phyloP scores from a whole-genome alignment of 805 yeast genomes.

The Kazachstania taianensis region DNA sequence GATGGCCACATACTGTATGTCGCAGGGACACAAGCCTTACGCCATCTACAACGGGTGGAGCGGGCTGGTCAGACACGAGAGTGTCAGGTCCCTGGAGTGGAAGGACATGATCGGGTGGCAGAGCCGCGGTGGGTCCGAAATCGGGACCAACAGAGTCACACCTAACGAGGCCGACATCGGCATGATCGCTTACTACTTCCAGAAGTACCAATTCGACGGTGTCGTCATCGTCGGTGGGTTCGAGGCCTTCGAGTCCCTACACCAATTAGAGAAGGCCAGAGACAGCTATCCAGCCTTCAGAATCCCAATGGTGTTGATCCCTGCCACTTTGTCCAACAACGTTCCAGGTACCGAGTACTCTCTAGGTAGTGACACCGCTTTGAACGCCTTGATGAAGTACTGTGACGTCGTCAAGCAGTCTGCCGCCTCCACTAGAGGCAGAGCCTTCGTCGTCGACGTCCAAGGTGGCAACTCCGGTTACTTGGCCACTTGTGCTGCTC shows the following conservation, averaged over 20 bases:
- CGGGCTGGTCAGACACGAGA: slow-evolving; percentile 56
- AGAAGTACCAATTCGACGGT: slow-evolving; percentile 60
- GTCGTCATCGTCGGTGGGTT: slow-evolving; percentile 71
- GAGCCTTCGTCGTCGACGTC: slow-evolving; percentile 72
- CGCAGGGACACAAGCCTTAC: slow-evolving; percentile 61
- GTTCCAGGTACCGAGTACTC: slow-evolving; percentile 80
- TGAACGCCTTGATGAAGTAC: slow-evolving; percentile 58
- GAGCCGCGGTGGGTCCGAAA: slow-evolving; percentile 66
- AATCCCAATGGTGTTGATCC: slow-evolving; percentile 69
- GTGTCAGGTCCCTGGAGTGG: slow-evolving; percentile 54
- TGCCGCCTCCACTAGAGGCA: slow-evolving; percentile 67
- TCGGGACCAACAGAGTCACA: slow-evolving; percentile 68
- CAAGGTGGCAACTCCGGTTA: slow-evolving; percentile 84
- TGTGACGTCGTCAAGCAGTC: slow-evolving; percentile 74
- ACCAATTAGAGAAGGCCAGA: slow-evolving; percentile 54
- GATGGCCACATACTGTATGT: slow-evolving; percentile 63
- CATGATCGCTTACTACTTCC: slow-evolving; percentile 59
- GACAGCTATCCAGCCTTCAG: slow-evolving; percentile 56
- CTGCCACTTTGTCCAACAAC: slow-evolving; percentile 72
- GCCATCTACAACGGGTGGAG: slow-evolving; percentile 69
- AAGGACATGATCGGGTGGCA: slow-evolving; percentile 65
- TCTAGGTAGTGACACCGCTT: slow-evolving; percentile 65
- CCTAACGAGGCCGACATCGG: slow-evolving; percentile 62
- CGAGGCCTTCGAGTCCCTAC: slow-evolving; percentile 65
- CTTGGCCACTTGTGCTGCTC: slow-evolving; percentile 58